A percentile compares a stretch with the other conserved stretches of the same genome.
Conservation (phyloP, 1,284 basidiomycete species). For the Malassezia yamatoensis region DNA sequence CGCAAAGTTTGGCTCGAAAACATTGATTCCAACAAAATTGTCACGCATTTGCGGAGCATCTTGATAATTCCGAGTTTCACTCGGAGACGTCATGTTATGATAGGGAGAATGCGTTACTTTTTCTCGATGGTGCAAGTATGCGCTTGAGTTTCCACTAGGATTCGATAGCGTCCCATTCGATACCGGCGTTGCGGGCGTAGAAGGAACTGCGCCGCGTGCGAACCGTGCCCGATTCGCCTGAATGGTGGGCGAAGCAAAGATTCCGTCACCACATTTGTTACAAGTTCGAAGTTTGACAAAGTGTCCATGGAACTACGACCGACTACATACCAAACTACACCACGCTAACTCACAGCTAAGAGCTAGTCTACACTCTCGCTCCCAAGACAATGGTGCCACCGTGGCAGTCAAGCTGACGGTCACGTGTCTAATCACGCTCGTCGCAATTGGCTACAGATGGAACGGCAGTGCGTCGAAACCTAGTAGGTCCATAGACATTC, state of each 20-base stretch:
- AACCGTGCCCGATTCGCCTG: constrained; percentile 3
- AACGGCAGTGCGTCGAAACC: not conserved
- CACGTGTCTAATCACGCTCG: not conserved
- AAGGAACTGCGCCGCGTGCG: constrained; percentile 2
- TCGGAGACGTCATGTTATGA: not conserved
- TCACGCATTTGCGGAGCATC: not conserved
- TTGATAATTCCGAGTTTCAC: not conserved
- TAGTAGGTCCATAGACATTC: not conserved
- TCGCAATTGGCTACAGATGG: not conserved
- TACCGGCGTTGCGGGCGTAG: not conserved
- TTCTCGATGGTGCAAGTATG: constrained; percentile 1
- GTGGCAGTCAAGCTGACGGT: not conserved
- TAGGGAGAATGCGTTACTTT: not conserved
- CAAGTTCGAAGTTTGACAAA: not conserved
- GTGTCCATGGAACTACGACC: too few relatives aligned
- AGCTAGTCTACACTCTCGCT: not conserved
- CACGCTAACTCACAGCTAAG: too few relatives aligned
- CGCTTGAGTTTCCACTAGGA: not conserved
- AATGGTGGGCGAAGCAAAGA: constrained; percentile 11
- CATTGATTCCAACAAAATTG: constrained; percentile 7
- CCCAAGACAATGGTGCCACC: not conserved
- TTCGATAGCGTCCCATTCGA: constrained; percentile 6
- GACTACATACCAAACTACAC: too few relatives aligned
- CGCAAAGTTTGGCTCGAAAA: constrained; percentile 14
- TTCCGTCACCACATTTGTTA: not conserved